Percentiles rank a stretch among this genome's conserved stretches.
Conservation (phyloP, 2,329 filamentous ascomycete species). For the Fusarium bulbicola region DNA sequence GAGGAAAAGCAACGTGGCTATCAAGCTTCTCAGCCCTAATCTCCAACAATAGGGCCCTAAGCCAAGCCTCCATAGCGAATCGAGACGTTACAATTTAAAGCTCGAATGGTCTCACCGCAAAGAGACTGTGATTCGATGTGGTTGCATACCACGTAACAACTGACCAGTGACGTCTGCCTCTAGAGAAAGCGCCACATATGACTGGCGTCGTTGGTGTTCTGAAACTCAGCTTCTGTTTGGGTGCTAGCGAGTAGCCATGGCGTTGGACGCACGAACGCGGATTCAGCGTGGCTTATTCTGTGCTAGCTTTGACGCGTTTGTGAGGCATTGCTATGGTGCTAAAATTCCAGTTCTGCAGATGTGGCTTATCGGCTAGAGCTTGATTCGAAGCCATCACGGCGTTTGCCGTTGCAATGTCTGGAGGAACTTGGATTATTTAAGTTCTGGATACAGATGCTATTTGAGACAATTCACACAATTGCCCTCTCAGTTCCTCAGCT, state of each 20-base stretch:
- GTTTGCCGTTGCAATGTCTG: neutral
- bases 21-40: neutral
- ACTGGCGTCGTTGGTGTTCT: neutral
- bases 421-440: neutral
- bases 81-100: slow-evolving; percentile 5
- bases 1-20: neutral
- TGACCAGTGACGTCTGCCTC: neutral
- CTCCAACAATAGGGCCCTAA: neutral
- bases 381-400: neutral
- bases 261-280: neutral
- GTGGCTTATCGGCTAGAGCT: neutral
- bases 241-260: neutral
- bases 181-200: slow-evolving; percentile 2
- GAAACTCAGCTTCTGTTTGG: neutral
- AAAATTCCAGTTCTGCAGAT: neutral
- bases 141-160: neutral
- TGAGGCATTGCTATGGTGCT: slow-evolving; percentile 3
- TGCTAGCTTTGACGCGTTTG: neutral
- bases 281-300: neutral
- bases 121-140: neutral
- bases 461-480: neutral
- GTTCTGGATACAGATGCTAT: no score
- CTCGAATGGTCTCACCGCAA: neutral
- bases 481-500: neutral
- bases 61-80: neutral